phyloP scores from a whole-genome alignment of 2,329 filamentous ascomycete species.

The Diplocarpon mali region DNA sequence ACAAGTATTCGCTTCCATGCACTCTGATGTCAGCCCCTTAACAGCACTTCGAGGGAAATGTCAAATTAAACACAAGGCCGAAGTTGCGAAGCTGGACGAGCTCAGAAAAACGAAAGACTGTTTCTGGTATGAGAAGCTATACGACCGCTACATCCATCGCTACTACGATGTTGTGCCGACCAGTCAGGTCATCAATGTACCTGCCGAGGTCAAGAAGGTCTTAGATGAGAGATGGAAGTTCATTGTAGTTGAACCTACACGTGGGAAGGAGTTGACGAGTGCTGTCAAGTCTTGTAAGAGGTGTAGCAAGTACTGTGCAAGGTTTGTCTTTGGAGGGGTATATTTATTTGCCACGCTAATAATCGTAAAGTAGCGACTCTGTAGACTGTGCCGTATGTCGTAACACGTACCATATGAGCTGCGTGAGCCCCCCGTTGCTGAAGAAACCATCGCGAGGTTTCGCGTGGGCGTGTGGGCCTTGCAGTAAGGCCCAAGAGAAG shows the following conservation, averaged over 20 bases:
- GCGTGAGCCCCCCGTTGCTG: constrained; percentile 78
- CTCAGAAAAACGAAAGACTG: constrained; percentile 77
- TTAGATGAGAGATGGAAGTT: constrained; percentile 95
- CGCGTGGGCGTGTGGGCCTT: constrained; percentile 94
- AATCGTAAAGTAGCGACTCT: constrained; percentile 61
- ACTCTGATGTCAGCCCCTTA: constrained; percentile 89
- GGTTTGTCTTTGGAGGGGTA: constrained; percentile 41
- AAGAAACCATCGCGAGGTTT: constrained; percentile 98
- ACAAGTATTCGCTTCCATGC: constrained; percentile 92
- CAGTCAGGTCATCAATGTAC: constrained; percentile 87
- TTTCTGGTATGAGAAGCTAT: constrained; percentile 97
- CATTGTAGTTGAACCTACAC: constrained; percentile 85
- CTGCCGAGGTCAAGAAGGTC: constrained; percentile 87
- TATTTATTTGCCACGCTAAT: constrained; percentile 5
- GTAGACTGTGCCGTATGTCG: constrained; percentile 94
- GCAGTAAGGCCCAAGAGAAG: constrained; percentile 89
- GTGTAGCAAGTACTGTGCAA: constrained; percentile 83
- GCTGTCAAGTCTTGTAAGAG: constrained; percentile 94
- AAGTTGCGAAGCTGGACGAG: constrained; percentile 71
- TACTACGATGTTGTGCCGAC: constrained; percentile 96
- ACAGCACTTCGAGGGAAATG: constrained; percentile 91
- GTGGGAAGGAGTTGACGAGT: constrained; percentile 89
- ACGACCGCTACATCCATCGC: constrained; percentile 95
- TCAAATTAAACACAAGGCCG: constrained; percentile 75
- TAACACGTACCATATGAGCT: constrained; percentile 97